Evolutionary conservation across 306 rosid species (phyloP).

Genomic region (Macrotyloma uniflorum): DNA sequence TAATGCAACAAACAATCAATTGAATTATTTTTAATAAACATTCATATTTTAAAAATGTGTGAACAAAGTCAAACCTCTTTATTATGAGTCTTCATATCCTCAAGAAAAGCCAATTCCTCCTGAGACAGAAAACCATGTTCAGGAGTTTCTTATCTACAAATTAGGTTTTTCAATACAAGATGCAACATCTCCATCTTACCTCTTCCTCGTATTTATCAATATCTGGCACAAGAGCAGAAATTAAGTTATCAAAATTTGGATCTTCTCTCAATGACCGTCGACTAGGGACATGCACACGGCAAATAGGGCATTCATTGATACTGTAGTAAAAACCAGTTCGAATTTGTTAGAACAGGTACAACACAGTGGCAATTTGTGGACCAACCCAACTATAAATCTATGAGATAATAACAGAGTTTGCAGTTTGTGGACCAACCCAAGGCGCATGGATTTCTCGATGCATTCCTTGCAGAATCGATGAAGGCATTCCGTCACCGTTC

Average conservation of each 20-base stretch:
- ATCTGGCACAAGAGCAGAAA: constrained; percentile 59
- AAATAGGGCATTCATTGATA: constrained; percentile 89
- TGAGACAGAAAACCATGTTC: not conserved
- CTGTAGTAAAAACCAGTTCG: constrained; percentile 44
- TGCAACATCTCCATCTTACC: constrained; percentile 37
- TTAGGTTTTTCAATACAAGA: not conserved
- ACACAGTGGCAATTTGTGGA: constrained; percentile 1
- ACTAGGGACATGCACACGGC: constrained; percentile 61
- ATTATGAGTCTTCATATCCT: no score
- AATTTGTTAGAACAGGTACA: not conserved
- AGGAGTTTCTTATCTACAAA: not conserved
- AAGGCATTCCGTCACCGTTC: constrained; percentile 91
- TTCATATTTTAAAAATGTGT: no score
- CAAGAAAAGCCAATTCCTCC: constrained; percentile 38
- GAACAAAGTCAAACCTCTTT: no score
- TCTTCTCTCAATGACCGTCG: no score
- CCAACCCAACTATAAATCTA: no score
- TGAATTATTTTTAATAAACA: no score
- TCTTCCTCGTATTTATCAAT: constrained; percentile 83
- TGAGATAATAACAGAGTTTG: not conserved
- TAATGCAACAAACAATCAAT: no score
- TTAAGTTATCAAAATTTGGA: no score
- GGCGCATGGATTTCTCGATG: constrained; percentile 93
- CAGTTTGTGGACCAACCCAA: constrained; percentile 57
- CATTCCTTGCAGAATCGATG: constrained; percentile 94